These are phyloP conservation scores for Penicillium steckii DNA, from an alignment of 495 filamentous ascomycete species.

Conservation along the genomic window DNA sequence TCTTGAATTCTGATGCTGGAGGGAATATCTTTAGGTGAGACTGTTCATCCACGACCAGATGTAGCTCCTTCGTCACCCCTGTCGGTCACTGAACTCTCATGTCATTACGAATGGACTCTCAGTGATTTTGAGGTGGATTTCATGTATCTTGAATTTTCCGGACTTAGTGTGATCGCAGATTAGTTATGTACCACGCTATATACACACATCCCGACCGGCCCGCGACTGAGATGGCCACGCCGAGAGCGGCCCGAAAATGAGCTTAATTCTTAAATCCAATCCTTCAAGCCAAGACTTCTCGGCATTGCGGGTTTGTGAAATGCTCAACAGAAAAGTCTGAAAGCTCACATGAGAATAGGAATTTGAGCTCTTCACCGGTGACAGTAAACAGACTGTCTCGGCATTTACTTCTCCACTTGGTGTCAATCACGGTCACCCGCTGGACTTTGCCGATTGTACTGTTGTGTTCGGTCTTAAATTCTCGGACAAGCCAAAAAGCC, in stretches of 20 bases:
- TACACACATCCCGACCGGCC: neutral
- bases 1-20: too few relatives aligned
- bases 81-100: neutral
- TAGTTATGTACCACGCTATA: too few relatives aligned
- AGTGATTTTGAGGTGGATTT: neutral
- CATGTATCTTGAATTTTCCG: too few relatives aligned
- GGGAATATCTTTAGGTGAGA: too few relatives aligned
- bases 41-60: too few relatives aligned
- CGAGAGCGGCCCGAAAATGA: constrained; percentile 9
- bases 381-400: constrained; percentile 8
- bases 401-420: constrained; percentile 12
- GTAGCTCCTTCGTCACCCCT: too few relatives aligned
- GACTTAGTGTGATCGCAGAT: too few relatives aligned
- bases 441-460: neutral
- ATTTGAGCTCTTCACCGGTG: constrained; percentile 11
- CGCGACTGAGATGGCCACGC: neutral
- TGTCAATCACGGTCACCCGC: neutral
- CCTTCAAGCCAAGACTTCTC: neutral
- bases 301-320: neutral
- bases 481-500: neutral
- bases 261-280: neutral
- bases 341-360: neutral
- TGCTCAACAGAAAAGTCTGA: neutral
- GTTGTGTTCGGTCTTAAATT: neutral
- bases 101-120: neutral